Evolutionary conservation across 225 moss, liverwort and hornwort genomes (phyloP).

Genomic region (Takakia lepidozioides): DNA sequence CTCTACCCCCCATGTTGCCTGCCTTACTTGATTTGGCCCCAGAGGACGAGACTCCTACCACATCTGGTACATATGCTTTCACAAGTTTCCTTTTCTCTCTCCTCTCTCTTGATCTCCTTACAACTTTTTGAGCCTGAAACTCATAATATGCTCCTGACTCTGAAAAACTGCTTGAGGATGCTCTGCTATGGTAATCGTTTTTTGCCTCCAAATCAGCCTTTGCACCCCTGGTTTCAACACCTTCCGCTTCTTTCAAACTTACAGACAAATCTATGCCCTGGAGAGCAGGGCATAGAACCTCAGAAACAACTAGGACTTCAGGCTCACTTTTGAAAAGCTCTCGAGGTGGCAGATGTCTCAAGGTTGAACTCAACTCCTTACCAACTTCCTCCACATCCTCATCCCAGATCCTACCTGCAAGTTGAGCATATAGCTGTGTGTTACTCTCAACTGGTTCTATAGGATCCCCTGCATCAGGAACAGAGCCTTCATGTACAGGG

Average conservation of each 20-base stretch:
- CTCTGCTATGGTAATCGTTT: constrained; percentile 17
- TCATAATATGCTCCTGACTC: background rate
- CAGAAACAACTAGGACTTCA: background rate
- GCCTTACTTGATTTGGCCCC: too few species aligned
- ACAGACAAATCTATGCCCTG: background rate
- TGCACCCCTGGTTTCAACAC: background rate
- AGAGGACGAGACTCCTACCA: too few species aligned
- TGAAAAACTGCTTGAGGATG: constrained; percentile 6
- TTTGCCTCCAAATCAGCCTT: constrained; percentile 16
- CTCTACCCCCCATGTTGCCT: constrained; percentile 19
- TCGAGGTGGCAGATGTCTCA: background rate
- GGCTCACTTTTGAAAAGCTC: background rate
- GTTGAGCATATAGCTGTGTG: too few species aligned
- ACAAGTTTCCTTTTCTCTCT: too few species aligned
- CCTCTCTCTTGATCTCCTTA: constrained; percentile 1
- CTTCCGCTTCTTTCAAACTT: background rate
- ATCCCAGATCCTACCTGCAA: too few species aligned
- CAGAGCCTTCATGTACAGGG: background rate
- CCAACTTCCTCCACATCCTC: too few species aligned
- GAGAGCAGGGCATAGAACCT: background rate
- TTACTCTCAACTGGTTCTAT: too few species aligned
- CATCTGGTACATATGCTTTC: too few species aligned
- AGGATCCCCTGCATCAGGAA: background rate
- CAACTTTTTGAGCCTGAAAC: constrained; percentile 7
- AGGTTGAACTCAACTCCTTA: background rate